phyloP scores from a whole-genome alignment of 495 filamentous ascomycete species.

The Chaetomidium leptoderma region DNA sequence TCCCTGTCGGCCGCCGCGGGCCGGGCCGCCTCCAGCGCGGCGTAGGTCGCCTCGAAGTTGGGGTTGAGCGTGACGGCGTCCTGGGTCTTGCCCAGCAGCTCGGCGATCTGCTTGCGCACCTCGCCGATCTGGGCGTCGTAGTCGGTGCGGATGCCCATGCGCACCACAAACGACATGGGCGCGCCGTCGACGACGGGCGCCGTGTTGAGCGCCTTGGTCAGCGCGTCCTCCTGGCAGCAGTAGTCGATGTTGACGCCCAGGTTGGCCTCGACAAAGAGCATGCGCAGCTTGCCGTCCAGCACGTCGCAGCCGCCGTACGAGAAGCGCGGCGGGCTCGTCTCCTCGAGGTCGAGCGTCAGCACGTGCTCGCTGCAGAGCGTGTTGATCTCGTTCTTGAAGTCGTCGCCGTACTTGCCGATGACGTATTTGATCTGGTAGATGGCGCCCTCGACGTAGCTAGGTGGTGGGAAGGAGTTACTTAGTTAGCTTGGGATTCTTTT shows the following conservation, averaged over 20 bases:
- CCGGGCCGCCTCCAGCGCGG: conserved; percentile 38
- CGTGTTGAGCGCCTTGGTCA: conserved; percentile 41
- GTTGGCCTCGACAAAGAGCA: conserved; percentile 41
- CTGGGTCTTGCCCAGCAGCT: conserved; percentile 36
- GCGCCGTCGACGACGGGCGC: conserved; percentile 37
- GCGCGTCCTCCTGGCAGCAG: conserved; percentile 31
- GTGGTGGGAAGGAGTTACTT: not conserved
- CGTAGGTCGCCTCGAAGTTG: conserved; percentile 47
- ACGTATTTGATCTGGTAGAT: conserved; percentile 41
- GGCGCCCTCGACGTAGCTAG: conserved; percentile 45
- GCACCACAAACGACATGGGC: conserved; percentile 36
- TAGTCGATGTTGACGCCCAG: conserved; percentile 46
- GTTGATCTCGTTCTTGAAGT: conserved; percentile 46
- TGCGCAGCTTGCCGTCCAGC: conserved; percentile 42
- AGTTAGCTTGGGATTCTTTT: conserved; percentile 2
- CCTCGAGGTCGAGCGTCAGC: conserved; percentile 46
- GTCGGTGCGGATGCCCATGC: conserved; percentile 40
- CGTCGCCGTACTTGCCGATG: conserved; percentile 30
- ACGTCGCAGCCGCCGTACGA: conserved; percentile 45
- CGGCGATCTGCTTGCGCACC: conserved; percentile 34
- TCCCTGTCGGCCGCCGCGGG: conserved; percentile 28
- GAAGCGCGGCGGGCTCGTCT: conserved; percentile 35
- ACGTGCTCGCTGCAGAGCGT: conserved; percentile 40
- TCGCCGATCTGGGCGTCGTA: conserved; percentile 41
- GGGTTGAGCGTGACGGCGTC: conserved; percentile 39